Evolutionary conservation across 306 rosid genomes (phyloP).

Genomic region (Prunus campanulata): DNA sequence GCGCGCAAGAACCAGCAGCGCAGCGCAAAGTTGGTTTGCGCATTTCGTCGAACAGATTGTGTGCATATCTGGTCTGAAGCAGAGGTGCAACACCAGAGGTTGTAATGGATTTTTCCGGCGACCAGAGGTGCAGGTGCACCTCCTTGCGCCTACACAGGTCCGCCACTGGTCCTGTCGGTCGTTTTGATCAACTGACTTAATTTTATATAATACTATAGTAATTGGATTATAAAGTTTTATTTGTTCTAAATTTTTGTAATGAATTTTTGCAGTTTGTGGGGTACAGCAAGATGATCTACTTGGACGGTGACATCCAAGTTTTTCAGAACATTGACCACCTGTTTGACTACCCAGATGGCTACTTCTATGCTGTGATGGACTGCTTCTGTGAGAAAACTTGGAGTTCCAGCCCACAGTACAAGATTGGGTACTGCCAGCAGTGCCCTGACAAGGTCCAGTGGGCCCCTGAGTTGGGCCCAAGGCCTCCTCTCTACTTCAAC

Average conservation of each 20-base stretch:
- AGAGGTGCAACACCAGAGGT: too few species aligned
- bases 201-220: too few species aligned
- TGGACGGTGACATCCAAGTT: slow-evolving; percentile 81
- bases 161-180: too few species aligned
- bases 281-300: slow-evolving; percentile 69
- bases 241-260: not conserved
- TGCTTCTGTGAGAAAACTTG: slow-evolving; percentile 76
- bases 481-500: slow-evolving; percentile 76
- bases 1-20: too few species aligned
- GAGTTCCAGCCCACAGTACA: slow-evolving; percentile 57
- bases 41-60: too few species aligned
- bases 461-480: slow-evolving; percentile 54
- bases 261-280: slow-evolving; percentile 61
- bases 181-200: too few species aligned
- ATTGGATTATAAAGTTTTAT: too few species aligned
- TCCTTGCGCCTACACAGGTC: too few species aligned
- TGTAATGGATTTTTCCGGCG: too few species aligned
- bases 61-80: too few species aligned
- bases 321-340: slow-evolving; percentile 65
- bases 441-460: slow-evolving; percentile 65
- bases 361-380: slow-evolving; percentile 77
- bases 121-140: too few species aligned
- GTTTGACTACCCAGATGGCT: slow-evolving; percentile 49
- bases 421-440: slow-evolving; percentile 74
- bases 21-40: too few species aligned